Percentiles rank a stretch among this genome's conserved stretches.
These are phyloP conservation scores for Lentinula novae-zelandiae DNA, from an alignment of 1,284 basidiomycete genomes.

Conservation along the genomic window DNA sequence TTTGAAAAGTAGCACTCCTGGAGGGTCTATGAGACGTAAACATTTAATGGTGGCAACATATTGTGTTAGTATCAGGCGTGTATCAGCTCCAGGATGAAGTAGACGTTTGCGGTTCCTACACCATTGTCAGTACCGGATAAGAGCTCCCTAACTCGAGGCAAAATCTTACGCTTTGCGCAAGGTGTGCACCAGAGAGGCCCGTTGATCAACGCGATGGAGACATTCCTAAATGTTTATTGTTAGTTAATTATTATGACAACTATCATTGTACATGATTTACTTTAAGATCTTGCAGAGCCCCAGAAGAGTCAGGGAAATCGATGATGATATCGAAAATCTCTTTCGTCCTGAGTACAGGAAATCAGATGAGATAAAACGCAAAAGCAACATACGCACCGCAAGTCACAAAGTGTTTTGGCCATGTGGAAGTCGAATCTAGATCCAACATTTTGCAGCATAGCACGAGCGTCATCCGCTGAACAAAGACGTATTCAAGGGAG, in stretches of 20 bases:
- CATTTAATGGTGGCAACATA: slow-evolving; percentile 96
- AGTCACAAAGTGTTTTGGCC: slow-evolving; percentile 82
- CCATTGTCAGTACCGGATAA: background rate
- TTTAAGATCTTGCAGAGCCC: slow-evolving; percentile 86
- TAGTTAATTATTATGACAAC: background rate
- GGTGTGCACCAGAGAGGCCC: slow-evolving; percentile 63
- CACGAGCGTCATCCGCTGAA: slow-evolving; percentile 64
- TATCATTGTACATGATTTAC: slow-evolving; percentile 32
- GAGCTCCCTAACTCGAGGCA: background rate
- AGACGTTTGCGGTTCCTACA: slow-evolving; percentile 80
- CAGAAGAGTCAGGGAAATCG: slow-evolving; percentile 85
- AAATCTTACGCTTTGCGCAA: slow-evolving; percentile 65
- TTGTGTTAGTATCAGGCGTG: slow-evolving; percentile 85
- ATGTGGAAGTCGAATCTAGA: slow-evolving; percentile 89
- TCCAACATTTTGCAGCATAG: slow-evolving; percentile 77
- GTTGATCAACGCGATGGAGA: slow-evolving; percentile 74
- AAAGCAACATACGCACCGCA: slow-evolving; percentile 54
- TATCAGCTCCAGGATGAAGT: slow-evolving; percentile 95
- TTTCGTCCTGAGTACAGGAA: slow-evolving; percentile 52
- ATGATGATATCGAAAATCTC: slow-evolving; percentile 97
- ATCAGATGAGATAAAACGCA: background rate
- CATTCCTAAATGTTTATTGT: slow-evolving; percentile 52
- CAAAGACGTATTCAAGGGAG: slow-evolving; percentile 21
- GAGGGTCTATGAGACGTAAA: slow-evolving; percentile 88
- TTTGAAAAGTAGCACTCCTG: slow-evolving; percentile 88